phyloP scores from a whole-genome alignment of 2,329 filamentous ascomycete species.

The Fusarium torulosum region DNA sequence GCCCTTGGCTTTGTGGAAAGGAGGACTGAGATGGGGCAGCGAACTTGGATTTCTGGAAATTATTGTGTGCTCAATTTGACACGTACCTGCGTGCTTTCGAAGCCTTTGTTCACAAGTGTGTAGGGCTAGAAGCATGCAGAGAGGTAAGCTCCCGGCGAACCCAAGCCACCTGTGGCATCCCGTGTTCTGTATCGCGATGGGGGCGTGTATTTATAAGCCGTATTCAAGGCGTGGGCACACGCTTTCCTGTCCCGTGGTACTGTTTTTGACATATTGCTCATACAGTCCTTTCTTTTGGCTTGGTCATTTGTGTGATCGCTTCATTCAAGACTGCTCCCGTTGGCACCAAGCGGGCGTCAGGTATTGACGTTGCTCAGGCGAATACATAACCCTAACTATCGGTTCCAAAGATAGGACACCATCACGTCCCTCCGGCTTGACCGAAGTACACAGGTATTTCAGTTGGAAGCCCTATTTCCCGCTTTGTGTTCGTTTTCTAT shows the following conservation, averaged over 20 bases:
- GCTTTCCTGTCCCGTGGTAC: slow-evolving; percentile 42
- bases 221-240: slow-evolving; percentile 27
- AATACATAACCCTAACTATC: slow-evolving; percentile 36
- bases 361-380: slow-evolving; percentile 11
- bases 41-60: slow-evolving; percentile 33
- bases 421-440: slow-evolving; percentile 23
- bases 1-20: slow-evolving; percentile 33
- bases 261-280: slow-evolving; percentile 36
- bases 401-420: slow-evolving; percentile 35
- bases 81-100: slow-evolving; percentile 37
- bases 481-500: slow-evolving; percentile 18
- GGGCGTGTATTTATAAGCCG: slow-evolving; percentile 42
- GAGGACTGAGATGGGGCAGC: slow-evolving; percentile 40
- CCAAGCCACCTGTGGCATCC: slow-evolving; percentile 38
- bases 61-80: slow-evolving; percentile 38
- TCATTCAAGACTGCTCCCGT: slow-evolving; percentile 27
- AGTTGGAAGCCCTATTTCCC: slow-evolving; percentile 20
- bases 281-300: slow-evolving; percentile 37
- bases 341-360: slow-evolving; percentile 18
- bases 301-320: slow-evolving; percentile 32
- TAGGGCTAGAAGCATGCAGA: slow-evolving; percentile 41
- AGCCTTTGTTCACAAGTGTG: slow-evolving; percentile 27
- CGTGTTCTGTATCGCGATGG: slow-evolving; percentile 31
- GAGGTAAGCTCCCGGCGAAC: slow-evolving; percentile 35
- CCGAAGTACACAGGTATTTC: slow-evolving; percentile 25